Base-by-base conservation (phyloP, 495 filamentous ascomycete genomes). In the Neurospora sp. region DNA sequence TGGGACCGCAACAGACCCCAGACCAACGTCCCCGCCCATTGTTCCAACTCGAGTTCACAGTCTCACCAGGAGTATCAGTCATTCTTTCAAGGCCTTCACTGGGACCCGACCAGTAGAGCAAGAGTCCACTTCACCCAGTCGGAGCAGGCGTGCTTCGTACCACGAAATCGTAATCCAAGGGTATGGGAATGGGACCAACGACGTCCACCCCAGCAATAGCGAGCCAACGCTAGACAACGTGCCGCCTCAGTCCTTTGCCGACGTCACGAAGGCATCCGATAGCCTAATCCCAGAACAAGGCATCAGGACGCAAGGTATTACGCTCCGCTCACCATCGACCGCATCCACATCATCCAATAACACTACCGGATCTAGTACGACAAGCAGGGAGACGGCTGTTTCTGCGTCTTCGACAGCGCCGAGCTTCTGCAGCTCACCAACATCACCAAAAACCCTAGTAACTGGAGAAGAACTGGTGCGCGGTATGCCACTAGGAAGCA, bases 131-230 rank as follows among this genome's bases (percentile, higher is more conserved):
- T 72, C 74, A 27, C 53, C 59, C 9, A 27, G n/a, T 8, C 76
- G 41, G 27, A 70, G 59, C 72, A 73, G 68, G 39, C 72, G 71
- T 20, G 70, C 75, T 12, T 75, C 78, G 0, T 81, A 79, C 70
- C 80, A 82, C 68, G 82, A 85, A 71, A 83, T 83, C 39, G 73
- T 83, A 0, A 79, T 83, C 39, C 77, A 81, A 7, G 80, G 83
- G 38, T 84, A 85, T 72, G 81, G 83, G 9, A 85, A 85, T 61
- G 82, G 80, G 6, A 81, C 78, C 42, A 81, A 81, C 65, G 72
- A 73, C 7, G 79, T 81, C 31, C 74, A 70, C 7, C 69, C 74
- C 22, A 71, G 70, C 31, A 9, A 46, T 44, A 41, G 37, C 4
- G 71, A 74, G 16, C 38, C 48, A 10, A n/a, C 39, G 2, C 37